Conservation (phyloP, 2,329 filamentous ascomycete species). For the Fusarium humuli region DNA sequence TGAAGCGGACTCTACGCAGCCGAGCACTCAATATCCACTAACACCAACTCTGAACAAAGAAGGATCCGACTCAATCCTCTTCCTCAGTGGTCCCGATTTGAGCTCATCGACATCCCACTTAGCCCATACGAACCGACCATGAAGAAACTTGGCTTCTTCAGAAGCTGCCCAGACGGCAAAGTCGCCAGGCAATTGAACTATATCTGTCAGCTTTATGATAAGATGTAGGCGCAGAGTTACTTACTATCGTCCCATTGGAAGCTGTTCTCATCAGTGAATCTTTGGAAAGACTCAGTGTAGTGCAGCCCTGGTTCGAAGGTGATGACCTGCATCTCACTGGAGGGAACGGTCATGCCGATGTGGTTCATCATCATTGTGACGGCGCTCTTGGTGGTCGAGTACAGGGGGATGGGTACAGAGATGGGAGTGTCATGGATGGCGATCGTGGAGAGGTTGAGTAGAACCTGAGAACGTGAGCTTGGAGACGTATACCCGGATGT, state of each 20-base stretch:
- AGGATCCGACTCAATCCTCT: neutral
- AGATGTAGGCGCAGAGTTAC: accelerated
- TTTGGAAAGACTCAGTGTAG: conserved; percentile 6
- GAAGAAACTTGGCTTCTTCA: conserved; percentile 15
- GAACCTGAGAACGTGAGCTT: neutral
- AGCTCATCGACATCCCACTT: conserved; percentile 22
- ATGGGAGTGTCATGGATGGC: neutral
- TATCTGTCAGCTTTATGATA: neutral
- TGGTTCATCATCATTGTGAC: conserved; percentile 53
- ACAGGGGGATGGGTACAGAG: conserved; percentile 36
- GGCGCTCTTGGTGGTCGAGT: conserved; percentile 54
- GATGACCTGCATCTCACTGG: conserved; percentile 45
- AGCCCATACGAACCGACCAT: conserved; percentile 13
- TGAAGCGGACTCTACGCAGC: neutral
- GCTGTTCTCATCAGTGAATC: conserved; percentile 1
- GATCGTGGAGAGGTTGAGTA: neutral
- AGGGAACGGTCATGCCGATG: conserved; percentile 51
- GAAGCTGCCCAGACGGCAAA: conserved; percentile 29
- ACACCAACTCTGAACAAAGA: conserved; percentile 8
- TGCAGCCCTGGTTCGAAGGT: conserved; percentile 31
- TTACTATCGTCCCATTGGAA: conserved; percentile 19
- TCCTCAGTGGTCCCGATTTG: neutral
- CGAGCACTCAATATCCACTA: neutral
- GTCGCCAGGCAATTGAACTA: conserved; percentile 4
- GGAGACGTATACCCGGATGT: too few species aligned